Evolutionary conservation across 495 filamentous ascomycete genomes (phyloP), one percentile per base, ranked within the genome.

Genomic region (Articulospora tetracladia): DNA sequence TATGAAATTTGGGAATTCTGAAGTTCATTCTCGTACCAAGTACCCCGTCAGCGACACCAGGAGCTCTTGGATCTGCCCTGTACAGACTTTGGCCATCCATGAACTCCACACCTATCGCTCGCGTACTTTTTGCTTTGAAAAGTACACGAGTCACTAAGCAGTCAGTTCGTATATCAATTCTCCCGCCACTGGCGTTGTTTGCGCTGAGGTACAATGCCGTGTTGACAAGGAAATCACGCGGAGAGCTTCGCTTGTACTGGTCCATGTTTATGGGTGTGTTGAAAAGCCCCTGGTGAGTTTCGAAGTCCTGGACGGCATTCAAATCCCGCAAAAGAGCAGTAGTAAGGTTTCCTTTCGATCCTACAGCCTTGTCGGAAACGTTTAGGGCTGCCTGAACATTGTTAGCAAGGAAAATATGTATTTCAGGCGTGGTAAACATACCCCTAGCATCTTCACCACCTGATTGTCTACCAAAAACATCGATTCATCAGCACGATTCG

Each of bases 31-130:
- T 11, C 39, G 3, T 11, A 51, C 48, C 48, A 51, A 51, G 71
- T 0, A 55, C 72, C 34, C 80, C 80, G 8, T 59, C 59, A 1
- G 59, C 58, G n/a, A 70, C 60, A 1, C 55, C 26, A 23, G n/a
- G 52, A 8, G 71, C 48, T 61, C 65, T 69, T 6, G 84, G 82
- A 49, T 80, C 79, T 6, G 86, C 86, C 28, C 79, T 73, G 72
- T 88, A 89, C 8, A 89, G 73, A 54, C 75, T 69, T 26, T 80
- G 62, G 30, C 86, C 86, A 51, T 79, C 74, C 2, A 88, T 74
- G 66, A 81, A 89, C 46, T 86, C 78, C 34, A 90, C 78, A 26
- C 86, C 86, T 0, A 75, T 81, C 15, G 86, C 86, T 12, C 72
- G 72, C 0, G 84, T 83, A 6, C 65, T 71, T 6, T 69, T 62